phyloP scores from a whole-genome alignment of 164 flowering plant genomes.

The Piper betle region DNA sequence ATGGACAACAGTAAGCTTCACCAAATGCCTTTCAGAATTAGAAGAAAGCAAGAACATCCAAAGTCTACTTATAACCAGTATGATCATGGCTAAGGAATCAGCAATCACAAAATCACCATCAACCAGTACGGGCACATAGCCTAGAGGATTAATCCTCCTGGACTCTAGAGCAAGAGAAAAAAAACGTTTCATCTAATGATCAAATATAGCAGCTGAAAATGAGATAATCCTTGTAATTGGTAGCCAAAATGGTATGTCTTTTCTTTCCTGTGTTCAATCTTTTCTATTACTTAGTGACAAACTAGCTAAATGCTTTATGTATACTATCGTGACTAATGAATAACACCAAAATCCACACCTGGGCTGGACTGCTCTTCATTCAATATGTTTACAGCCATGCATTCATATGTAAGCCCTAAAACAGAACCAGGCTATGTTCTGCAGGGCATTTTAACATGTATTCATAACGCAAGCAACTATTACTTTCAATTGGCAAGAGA shows the following conservation, averaged over 20 bases:
- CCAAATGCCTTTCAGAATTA: no score
- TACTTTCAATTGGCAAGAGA: no score
- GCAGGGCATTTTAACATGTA: slow-evolving; percentile 1
- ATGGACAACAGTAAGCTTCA: no score
- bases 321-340: no score
- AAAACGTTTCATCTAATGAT: not conserved
- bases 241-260: no score
- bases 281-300: no score
- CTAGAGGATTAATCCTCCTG: slow-evolving; percentile 53
- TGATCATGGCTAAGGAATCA: slow-evolving; percentile 67
- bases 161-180: slow-evolving; percentile 31
- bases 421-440: slow-evolving; percentile 5
- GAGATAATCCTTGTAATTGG: no score
- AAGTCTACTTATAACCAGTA: slow-evolving; percentile 34
- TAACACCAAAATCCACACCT: slow-evolving; percentile 19
- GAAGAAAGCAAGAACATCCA: not conserved
- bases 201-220: no score
- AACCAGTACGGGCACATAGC: slow-evolving; percentile 59
- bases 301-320: no score
- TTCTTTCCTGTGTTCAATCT: no score
- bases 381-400: slow-evolving; percentile 53
- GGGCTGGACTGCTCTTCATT: slow-evolving; percentile 68
- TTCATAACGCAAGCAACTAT: no score
- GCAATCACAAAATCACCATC: slow-evolving; percentile 58
- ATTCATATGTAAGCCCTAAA: slow-evolving; percentile 26